A percentile compares a stretch with the other conserved stretches of the same genome.
Evolutionary conservation across 495 filamentous ascomycete species (phyloP).

Genomic region (Aspergillus avenaceus): DNA sequence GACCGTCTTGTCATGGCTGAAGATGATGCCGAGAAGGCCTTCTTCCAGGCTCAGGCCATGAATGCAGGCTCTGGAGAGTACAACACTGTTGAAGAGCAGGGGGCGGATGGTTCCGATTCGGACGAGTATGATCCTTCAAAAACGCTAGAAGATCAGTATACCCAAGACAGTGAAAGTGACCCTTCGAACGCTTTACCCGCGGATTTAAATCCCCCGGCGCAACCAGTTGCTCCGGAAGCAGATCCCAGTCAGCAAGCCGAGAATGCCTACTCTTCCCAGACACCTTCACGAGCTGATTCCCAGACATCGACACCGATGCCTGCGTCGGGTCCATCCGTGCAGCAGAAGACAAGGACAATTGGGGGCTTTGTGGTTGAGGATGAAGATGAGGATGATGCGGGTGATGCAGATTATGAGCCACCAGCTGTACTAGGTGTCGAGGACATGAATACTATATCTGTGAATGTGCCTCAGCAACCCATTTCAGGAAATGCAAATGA

Average conservation of each 20-base stretch:
- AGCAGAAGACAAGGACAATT: constrained; percentile 62
- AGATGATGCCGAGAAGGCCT: constrained; percentile 58
- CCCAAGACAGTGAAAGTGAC: constrained; percentile 23
- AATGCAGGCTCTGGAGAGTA: constrained; percentile 38
- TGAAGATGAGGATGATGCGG: constrained; percentile 50
- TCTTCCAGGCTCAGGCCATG: constrained; percentile 54
- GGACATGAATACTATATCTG: constrained; percentile 43
- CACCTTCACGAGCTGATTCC: constrained; percentile 35
- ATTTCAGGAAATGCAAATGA: constrained; percentile 55
- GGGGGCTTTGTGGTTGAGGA: constrained; percentile 81
- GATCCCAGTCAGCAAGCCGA: constrained; percentile 26
- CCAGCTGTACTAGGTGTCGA: constrained; percentile 48
- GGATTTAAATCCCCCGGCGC: constrained; percentile 18
- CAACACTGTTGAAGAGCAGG: constrained; percentile 40
- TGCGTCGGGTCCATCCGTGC: constrained; percentile 27
- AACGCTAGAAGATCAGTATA: constrained; percentile 42
- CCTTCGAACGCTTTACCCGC: constrained; percentile 16
- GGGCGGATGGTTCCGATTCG: constrained; percentile 50
- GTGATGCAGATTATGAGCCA: constrained; percentile 54
- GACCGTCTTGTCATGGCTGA: constrained; percentile 47
- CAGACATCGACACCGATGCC: constrained; percentile 35
- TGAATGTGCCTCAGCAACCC: constrained; percentile 45
- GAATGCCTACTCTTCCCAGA: constrained; percentile 27
- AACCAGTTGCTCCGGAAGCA: constrained; percentile 21
- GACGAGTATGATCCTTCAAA: constrained; percentile 54